Conservation (phyloP, 768 basidiomycete genomes). For the Boletus huronensis region DNA sequence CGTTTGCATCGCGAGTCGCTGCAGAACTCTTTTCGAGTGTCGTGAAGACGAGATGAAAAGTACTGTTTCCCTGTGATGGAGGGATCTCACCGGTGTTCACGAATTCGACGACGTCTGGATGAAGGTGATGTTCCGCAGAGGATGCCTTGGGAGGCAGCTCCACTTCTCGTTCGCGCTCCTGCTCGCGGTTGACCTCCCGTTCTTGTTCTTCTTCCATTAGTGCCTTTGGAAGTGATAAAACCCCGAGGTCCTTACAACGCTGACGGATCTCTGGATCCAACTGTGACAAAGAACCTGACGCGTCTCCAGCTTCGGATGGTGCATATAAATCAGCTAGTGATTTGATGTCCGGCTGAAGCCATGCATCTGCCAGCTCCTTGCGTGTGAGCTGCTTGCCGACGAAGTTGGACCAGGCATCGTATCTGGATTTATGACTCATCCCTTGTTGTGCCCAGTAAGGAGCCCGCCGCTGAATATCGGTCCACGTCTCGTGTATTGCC, state of each 20-base stretch:
- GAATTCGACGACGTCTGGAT: no score
- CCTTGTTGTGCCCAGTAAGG: constrained; percentile 23
- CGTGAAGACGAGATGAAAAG: no score
- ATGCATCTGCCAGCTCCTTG: constrained; percentile 13
- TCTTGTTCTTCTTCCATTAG: constrained; percentile 43
- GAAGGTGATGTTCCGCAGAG: no score
- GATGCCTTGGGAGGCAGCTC: no score
- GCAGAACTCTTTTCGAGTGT: no score
- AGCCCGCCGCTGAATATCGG: background rate
- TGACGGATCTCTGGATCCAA: no score
- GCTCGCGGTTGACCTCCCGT: constrained; percentile 35
- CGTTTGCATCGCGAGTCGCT: no score
- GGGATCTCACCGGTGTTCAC: no score
- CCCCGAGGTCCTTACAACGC: constrained; percentile 11
- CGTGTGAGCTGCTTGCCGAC: background rate
- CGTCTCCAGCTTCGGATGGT: background rate
- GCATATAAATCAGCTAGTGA: constrained; percentile 35
- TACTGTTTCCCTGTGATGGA: no score
- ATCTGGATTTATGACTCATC: constrained; percentile 6
- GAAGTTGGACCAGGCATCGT: constrained; percentile 14
- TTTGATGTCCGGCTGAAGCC: constrained; percentile 38
- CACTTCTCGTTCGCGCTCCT: no score
- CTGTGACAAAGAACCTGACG: no score
- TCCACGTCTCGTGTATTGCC: constrained; percentile 43
- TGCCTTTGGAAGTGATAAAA: constrained; percentile 5